Percentiles rank a stretch among this genome's conserved stretches.
Conservation (phyloP, 805 yeast genomes). For the Saccharomycopsis fodiens region DNA sequence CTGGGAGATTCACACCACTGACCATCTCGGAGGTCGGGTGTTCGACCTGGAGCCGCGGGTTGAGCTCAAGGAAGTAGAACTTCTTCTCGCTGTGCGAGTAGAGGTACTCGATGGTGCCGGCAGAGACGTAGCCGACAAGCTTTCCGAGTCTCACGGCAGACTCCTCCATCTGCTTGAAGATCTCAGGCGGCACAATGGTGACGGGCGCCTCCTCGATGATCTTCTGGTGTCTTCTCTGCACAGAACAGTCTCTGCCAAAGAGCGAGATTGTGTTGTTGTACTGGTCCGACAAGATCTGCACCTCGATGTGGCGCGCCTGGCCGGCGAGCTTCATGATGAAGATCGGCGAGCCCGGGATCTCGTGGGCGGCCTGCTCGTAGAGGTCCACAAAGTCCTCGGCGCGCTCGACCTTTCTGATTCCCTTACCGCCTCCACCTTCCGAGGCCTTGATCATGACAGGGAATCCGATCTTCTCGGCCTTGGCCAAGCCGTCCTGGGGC, state of each 20-base stretch:
- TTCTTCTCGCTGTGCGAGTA: slow-evolving; percentile 92
- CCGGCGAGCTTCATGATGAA: slow-evolving; percentile 98
- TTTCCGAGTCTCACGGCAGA: slow-evolving; percentile 97
- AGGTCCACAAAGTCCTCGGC: slow-evolving; percentile 70
- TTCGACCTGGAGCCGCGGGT: slow-evolving; percentile 98
- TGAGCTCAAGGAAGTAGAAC: slow-evolving; percentile 92
- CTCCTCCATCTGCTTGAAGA: slow-evolving; percentile 86
- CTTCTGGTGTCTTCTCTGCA: slow-evolving; percentile 98
- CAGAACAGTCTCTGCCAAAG: slow-evolving; percentile 99
- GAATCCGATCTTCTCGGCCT: slow-evolving; percentile 86
- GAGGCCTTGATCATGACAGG: slow-evolving; percentile 99
- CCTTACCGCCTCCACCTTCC: slow-evolving; percentile 99
- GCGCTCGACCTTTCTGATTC: slow-evolving; percentile 90
- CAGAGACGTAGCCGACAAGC: slow-evolving; percentile 96
- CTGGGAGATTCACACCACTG: slow-evolving; percentile 95
- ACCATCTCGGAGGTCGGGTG: slow-evolving; percentile 99
- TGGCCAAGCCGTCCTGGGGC: slow-evolving; percentile 82
- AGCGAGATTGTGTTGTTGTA: slow-evolving; percentile 95
- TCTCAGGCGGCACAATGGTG: slow-evolving; percentile 79
- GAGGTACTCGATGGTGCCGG: slow-evolving; percentile 98
- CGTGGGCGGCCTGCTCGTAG: slow-evolving; percentile 92
- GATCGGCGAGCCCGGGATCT: slow-evolving; percentile 98
- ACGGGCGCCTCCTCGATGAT: slow-evolving; percentile 99
- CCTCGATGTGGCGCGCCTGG: slow-evolving; percentile 96
- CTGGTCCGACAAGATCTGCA: slow-evolving; percentile 95